These are phyloP conservation scores for Pseudogymnoascus sp. DNA, from an alignment of 2,329 filamentous ascomycete genomes.

Conservation along the genomic window DNA sequence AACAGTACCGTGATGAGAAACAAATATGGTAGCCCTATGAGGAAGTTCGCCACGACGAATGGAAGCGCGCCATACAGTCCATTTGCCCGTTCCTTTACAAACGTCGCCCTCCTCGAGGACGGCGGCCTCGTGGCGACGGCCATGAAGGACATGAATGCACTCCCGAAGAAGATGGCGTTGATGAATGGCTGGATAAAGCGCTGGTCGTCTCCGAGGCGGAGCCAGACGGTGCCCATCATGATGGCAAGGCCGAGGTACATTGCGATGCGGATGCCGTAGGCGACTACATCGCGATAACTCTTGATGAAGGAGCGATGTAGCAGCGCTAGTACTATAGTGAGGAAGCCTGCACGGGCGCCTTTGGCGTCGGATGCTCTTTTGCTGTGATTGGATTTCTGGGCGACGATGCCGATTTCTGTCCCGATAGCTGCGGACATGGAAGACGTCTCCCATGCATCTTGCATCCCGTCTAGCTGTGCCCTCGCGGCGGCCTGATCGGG, in stretches of 20 bases:
- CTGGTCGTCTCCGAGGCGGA: conserved; percentile 63
- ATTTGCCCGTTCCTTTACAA: conserved; percentile 72
- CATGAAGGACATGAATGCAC: conserved; percentile 75
- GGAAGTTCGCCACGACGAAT: conserved; percentile 72
- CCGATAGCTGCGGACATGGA: conserved; percentile 30
- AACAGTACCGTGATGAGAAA: conserved; percentile 71
- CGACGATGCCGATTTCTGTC: conserved; percentile 22
- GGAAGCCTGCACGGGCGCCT: conserved; percentile 17
- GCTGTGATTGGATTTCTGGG: conserved; percentile 7
- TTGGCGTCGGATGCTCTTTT: conserved; percentile 17
- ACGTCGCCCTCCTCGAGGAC: conserved; percentile 74
- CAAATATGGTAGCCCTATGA: conserved; percentile 74
- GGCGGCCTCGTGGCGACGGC: conserved; percentile 74
- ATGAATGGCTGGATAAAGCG: conserved; percentile 72
- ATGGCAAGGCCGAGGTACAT: conserved; percentile 79
- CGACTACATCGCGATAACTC: conserved; percentile 75
- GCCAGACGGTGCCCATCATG: conserved; percentile 85
- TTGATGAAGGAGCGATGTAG: conserved; percentile 78
- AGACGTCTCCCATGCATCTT: conserved; percentile 50
- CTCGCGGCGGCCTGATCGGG: conserved; percentile 40
- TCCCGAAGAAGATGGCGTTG: conserved; percentile 70
- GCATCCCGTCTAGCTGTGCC: conserved; percentile 46
- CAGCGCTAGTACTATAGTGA: conserved; percentile 52
- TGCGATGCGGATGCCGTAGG: conserved; percentile 72
- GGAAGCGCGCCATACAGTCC: conserved; percentile 70